Evolutionary conservation across 2,329 filamentous ascomycete genomes (phyloP).

Genomic region (Fusarium stilboides): DNA sequence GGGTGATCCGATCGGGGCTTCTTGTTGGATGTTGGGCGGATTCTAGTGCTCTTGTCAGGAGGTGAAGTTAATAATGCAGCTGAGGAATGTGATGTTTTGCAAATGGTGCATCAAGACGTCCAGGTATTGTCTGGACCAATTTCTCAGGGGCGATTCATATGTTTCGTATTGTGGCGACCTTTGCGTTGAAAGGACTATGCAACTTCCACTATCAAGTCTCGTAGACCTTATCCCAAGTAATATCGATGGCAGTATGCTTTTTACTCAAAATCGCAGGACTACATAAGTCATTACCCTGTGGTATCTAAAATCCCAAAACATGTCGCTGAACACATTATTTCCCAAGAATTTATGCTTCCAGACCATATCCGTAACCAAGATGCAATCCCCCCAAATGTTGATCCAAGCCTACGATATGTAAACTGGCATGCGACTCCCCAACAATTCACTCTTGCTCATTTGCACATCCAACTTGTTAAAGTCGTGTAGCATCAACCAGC

Average conservation of each 20-base stretch:
- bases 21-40: conserved; percentile 6
- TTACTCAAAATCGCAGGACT: conserved; percentile 1
- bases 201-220: background rate
- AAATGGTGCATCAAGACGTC: background rate
- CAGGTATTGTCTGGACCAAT: background rate
- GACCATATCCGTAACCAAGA: background rate
- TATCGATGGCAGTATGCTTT: background rate
- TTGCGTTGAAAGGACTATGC: too few relatives aligned
- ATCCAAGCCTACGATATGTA: conserved; percentile 60
- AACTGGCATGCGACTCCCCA: conserved; percentile 69
- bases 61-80: background rate
- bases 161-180: too few relatives aligned
- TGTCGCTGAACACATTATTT: conserved; percentile 7
- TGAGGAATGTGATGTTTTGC: conserved; percentile 30
- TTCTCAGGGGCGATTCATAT: background rate
- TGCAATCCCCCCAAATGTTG: background rate
- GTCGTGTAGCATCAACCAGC: conserved; percentile 71
- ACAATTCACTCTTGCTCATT: conserved; percentile 66
- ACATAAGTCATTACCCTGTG: conserved; percentile 26
- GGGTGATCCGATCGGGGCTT: conserved; percentile 17
- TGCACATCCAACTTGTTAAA: conserved; percentile 70
- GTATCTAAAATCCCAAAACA: conserved; percentile 23
- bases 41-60: conserved; percentile 1
- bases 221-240: background rate
- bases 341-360: background rate